These are phyloP conservation scores for Solanum pinnatisectum DNA, from an alignment of 257 asterid species.

Conservation along the genomic window DNA sequence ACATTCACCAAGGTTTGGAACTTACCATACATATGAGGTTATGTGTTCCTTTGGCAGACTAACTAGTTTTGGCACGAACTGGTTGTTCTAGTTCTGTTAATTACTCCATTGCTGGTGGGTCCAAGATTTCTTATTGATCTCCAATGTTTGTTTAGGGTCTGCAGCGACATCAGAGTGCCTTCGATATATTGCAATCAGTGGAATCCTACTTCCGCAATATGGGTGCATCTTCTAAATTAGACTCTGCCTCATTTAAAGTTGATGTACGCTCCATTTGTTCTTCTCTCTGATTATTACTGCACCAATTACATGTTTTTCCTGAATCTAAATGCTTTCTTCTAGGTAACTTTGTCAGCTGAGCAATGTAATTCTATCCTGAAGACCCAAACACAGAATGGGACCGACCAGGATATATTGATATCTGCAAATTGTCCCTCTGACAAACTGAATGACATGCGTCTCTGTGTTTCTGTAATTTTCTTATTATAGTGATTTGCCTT, in stretches of 20 bases:
- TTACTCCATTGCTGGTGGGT: neutral
- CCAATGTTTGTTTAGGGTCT: conserved; percentile 46
- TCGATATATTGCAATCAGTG: conserved; percentile 64
- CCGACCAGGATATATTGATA: conserved; percentile 6
- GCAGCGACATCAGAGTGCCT: conserved; percentile 55
- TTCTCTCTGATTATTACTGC: neutral
- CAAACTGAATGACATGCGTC: conserved; percentile 27
- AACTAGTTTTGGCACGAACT: neutral
- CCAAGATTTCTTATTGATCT: conserved; percentile 1
- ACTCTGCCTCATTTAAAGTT: conserved; percentile 43
- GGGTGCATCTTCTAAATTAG: conserved; percentile 63
- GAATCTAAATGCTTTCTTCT: neutral
- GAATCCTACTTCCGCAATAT: conserved; percentile 43
- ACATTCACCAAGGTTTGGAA: neutral
- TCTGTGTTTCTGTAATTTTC: conserved; percentile 55
- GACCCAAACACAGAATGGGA: conserved; percentile 9
- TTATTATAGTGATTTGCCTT: neutral
- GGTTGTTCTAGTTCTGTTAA: neutral
- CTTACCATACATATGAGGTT: neutral
- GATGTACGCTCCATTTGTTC: conserved; percentile 41
- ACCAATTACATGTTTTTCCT: neutral
- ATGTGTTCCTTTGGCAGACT: neutral
- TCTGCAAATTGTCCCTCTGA: conserved; percentile 12
- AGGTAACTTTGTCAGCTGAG: conserved; percentile 12
- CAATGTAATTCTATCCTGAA: conserved; percentile 42